Evolutionary conservation across 306 rosid genomes (phyloP).

Genomic region (Gastrolobium villosum): DNA sequence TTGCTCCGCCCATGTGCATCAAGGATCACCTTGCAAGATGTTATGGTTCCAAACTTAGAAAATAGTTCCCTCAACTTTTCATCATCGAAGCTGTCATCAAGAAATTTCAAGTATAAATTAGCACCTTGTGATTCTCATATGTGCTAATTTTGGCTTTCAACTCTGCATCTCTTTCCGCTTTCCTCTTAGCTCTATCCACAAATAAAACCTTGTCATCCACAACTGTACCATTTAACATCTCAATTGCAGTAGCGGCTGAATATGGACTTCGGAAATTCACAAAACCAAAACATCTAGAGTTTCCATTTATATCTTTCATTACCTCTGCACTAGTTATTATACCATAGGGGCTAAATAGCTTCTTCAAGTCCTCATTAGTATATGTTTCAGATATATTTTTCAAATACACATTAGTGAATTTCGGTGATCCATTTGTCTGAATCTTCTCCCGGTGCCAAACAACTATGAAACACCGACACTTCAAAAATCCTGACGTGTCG

Average conservation of each 20-base stretch:
- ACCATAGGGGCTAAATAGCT: slow-evolving; percentile 37
- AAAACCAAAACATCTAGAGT: slow-evolving; percentile 76
- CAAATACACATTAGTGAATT: slow-evolving; percentile 73
- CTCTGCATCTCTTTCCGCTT: slow-evolving; percentile 69
- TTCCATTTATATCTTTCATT: too few species aligned
- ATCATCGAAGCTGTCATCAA: slow-evolving; percentile 58
- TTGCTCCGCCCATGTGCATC: too few species aligned
- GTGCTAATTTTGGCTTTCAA: not conserved
- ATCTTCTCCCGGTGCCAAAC: slow-evolving; percentile 63
- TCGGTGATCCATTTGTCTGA: slow-evolving; percentile 51
- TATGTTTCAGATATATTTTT: slow-evolving; percentile 65
- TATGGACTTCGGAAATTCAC: slow-evolving; percentile 62
- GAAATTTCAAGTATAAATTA: too few species aligned
- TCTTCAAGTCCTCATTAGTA: slow-evolving; percentile 62
- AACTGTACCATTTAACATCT: slow-evolving; percentile 58
- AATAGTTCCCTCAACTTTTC: slow-evolving; percentile 76
- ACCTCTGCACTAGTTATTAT: too few species aligned
- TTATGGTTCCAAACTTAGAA: slow-evolving; percentile 64
- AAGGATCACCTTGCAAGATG: too few species aligned
- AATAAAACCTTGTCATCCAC: slow-evolving; percentile 62
- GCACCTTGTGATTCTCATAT: too few species aligned
- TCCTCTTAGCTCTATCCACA: slow-evolving; percentile 77
- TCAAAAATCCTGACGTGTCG: too few species aligned
- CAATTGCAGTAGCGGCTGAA: slow-evolving; percentile 67
- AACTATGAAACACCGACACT: too few species aligned